These are phyloP conservation scores for Lagerstroemia speciosa DNA, from an alignment of 345 rosid species.

Conservation along the genomic window DNA sequence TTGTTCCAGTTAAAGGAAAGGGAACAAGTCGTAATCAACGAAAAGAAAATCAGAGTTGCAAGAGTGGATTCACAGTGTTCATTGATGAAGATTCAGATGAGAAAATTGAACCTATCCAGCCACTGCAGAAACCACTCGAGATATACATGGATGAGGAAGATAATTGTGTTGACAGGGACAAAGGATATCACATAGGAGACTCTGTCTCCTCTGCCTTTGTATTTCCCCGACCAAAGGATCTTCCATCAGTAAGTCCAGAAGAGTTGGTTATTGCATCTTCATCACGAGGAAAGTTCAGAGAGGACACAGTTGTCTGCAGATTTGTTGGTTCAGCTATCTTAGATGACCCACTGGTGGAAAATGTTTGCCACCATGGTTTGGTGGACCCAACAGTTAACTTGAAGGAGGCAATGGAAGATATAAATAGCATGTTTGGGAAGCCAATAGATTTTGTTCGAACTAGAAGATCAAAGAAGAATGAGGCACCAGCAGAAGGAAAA, in stretches of 20 bases:
- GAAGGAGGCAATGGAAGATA: constrained; percentile 94
- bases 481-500: constrained; percentile 28
- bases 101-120: constrained; percentile 16
- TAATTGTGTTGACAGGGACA: constrained; percentile 27
- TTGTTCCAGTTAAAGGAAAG: constrained; percentile 34
- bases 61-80: constrained; percentile 40
- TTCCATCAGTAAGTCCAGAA: constrained; percentile 45
- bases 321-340: constrained; percentile 77
- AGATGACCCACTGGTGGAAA: constrained; percentile 76
- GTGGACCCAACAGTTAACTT: constrained; percentile 95
- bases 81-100: constrained; percentile 37
- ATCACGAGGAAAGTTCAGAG: constrained; percentile 44
- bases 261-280: constrained; percentile 30
- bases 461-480: constrained; percentile 53
- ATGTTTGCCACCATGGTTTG: constrained; percentile 93
- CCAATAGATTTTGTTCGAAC: constrained; percentile 83
- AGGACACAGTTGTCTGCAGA: constrained; percentile 74
- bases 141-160: constrained; percentile 60
- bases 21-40: constrained; percentile 27
- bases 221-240: constrained; percentile 54
- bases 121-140: constrained; percentile 36
- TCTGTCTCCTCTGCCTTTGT: constrained; percentile 29
- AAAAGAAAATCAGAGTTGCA: constrained; percentile 27
- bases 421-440: constrained; percentile 88
- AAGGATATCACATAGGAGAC: constrained; percentile 6